A percentile compares a stretch with the other conserved stretches of the same genome.
phyloP scores from a whole-genome alignment of 805 yeast species.

The Kodamaea fukazawae region DNA sequence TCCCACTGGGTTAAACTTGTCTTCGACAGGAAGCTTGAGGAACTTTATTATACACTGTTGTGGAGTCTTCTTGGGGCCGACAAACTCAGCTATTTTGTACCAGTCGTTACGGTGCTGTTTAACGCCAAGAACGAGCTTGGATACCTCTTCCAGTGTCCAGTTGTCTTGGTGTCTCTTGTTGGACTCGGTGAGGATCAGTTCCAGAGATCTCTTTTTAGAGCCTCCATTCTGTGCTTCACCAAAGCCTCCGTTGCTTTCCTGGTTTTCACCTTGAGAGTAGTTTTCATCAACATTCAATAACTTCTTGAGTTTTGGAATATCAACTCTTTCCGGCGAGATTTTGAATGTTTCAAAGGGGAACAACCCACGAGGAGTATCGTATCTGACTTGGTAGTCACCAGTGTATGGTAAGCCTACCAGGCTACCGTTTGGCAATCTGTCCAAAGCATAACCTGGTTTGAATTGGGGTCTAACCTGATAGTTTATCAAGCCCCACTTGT shows the following conservation, averaged over 20 bases:
- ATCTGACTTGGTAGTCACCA: constrained; percentile 71
- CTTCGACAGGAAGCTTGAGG: constrained; percentile 78
- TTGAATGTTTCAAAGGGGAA: constrained; percentile 88
- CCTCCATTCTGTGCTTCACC: constrained; percentile 9
- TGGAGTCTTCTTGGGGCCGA: constrained; percentile 63
- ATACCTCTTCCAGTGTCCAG: constrained; percentile 70
- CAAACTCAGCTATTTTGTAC: constrained; percentile 67
- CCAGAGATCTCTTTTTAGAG: constrained; percentile 4
- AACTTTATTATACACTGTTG: constrained; percentile 81
- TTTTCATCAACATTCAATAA: constrained; percentile 19
- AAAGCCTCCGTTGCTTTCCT: constrained; percentile 5
- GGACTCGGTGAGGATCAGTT: constrained; percentile 6
- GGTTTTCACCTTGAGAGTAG: constrained; percentile 1
- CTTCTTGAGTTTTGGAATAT: constrained; percentile 34
- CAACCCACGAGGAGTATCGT: constrained; percentile 88
- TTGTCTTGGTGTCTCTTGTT: constrained; percentile 32
- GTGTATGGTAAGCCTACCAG: constrained; percentile 62
- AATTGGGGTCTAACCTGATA: constrained; percentile 84
- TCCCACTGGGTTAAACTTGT: constrained; percentile 45
- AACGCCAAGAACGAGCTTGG: constrained; percentile 59
- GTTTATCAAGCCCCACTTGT: constrained; percentile 90
- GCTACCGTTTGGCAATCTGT: constrained; percentile 42
- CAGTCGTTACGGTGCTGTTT: constrained; percentile 69
- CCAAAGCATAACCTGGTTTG: constrained; percentile 61
- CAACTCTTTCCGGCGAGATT: constrained; percentile 53